Evolutionary conservation across 257 asterid genomes (phyloP).

Genomic region (Cordia subcordata): DNA sequence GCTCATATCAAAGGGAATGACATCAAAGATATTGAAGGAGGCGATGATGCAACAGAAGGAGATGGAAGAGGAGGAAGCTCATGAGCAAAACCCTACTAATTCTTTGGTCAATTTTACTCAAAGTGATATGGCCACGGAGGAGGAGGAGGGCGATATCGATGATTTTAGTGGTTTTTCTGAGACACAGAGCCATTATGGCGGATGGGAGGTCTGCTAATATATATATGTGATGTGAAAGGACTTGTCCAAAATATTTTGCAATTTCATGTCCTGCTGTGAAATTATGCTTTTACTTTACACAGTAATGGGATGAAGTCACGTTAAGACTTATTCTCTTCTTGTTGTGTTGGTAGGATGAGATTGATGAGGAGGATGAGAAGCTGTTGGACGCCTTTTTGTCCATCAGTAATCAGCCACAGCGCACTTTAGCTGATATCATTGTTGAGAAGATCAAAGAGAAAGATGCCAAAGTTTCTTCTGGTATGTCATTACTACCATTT

Average conservation of each 20-base stretch:
- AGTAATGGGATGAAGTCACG: not conserved
- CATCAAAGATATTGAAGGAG: conserved; percentile 74
- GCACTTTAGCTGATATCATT: conserved; percentile 77
- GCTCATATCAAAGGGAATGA: conserved; percentile 52
- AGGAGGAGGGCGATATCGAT: conserved; percentile 61
- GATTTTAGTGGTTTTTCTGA: conserved; percentile 66
- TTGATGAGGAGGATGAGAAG: conserved; percentile 70
- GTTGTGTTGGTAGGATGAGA: conserved; percentile 41
- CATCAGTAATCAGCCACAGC: conserved; percentile 54
- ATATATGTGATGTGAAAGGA: too few species aligned
- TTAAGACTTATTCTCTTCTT: not conserved
- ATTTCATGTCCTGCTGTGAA: too few species aligned
- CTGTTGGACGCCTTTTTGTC: conserved; percentile 68
- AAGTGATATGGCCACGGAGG: conserved; percentile 26
- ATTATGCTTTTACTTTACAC: not conserved
- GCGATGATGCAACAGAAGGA: conserved; percentile 85
- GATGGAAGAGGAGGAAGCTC: conserved; percentile 66
- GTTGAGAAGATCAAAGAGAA: conserved; percentile 63
- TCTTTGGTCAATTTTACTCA: conserved; percentile 25
- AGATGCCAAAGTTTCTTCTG: conserved; percentile 77
- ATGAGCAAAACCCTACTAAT: conserved; percentile 25
- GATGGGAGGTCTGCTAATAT: conserved; percentile 56
- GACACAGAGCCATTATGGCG: conserved; percentile 60
- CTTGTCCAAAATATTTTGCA: not conserved
- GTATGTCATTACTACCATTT: conserved; percentile 24